phyloP scores from a whole-genome alignment of 148 eudicot species.

The Fagopyrum tataricum region DNA sequence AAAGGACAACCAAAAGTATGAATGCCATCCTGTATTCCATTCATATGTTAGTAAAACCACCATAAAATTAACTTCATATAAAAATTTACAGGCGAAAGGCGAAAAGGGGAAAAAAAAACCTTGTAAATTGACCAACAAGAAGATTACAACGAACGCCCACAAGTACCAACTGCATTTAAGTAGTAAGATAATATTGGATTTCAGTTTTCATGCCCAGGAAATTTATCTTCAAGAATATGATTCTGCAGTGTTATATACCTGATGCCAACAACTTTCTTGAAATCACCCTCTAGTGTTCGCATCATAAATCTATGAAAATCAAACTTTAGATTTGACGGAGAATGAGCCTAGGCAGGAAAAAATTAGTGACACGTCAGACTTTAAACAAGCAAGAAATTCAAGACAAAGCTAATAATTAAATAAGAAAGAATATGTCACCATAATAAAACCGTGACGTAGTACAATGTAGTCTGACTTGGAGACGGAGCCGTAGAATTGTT shows the following conservation, averaged over 20 bases:
- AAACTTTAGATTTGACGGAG: constrained; percentile 37
- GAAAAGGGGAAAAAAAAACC: constrained; percentile 41
- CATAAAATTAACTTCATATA: background rate
- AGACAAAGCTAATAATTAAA: background rate
- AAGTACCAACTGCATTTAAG: constrained; percentile 73
- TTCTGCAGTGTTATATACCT: constrained; percentile 35
- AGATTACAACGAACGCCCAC: constrained; percentile 89
- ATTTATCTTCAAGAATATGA: background rate
- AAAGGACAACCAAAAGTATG: constrained; percentile 86
- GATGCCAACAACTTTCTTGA: constrained; percentile 79
- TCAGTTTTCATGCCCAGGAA: background rate
- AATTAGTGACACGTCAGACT: background rate
- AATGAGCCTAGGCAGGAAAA: constrained; percentile 46
- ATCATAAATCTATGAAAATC: constrained; percentile 77
- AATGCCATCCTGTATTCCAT: constrained; percentile 69
- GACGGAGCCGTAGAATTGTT: constrained; percentile 84
- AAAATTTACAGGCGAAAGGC: background rate
- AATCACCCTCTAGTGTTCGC: constrained; percentile 73
- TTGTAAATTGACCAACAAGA: constrained; percentile 66
- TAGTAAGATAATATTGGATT: background rate
- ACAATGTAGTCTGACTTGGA: constrained; percentile 73
- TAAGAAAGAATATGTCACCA: constrained; percentile 29
- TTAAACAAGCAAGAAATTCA: constrained; percentile 1
- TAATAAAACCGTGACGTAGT: constrained; percentile 70
- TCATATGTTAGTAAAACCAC: background rate